Evolutionary conservation across 176 grass and related monocot genomes (phyloP).

Genomic region (Otatea glauca): DNA sequence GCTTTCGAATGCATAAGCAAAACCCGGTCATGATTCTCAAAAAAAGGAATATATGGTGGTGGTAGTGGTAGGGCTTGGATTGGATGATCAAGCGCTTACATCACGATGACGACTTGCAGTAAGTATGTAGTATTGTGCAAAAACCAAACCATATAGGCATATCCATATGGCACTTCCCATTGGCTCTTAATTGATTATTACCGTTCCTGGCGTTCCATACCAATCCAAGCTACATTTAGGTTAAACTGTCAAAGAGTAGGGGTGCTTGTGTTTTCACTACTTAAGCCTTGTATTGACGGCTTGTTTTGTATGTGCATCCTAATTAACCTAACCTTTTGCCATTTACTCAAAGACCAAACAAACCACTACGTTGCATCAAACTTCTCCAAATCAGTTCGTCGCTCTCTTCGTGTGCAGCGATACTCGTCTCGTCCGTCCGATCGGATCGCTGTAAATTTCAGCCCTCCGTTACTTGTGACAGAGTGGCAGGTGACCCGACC

Average conservation of each 20-base stretch:
- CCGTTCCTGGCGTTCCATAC: neutral
- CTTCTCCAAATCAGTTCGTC: neutral
- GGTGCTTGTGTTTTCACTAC: neutral
- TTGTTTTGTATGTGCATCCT: conserved; percentile 34
- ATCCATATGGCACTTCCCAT: conserved; percentile 3
- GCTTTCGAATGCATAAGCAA: conserved; percentile 43
- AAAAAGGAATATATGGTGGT: conserved; percentile 21
- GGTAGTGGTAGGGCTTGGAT: conserved; percentile 44
- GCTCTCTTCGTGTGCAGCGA: neutral
- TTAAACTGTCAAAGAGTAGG: conserved; percentile 26
- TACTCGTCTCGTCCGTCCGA: conserved; percentile 11
- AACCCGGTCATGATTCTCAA: conserved; percentile 40
- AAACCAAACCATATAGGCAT: neutral
- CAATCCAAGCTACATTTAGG: neutral
- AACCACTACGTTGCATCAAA: neutral
- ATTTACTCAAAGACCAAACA: neutral
- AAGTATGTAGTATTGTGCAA: neutral
- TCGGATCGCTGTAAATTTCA: neutral
- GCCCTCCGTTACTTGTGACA: neutral
- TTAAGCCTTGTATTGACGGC: neutral
- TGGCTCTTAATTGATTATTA: neutral
- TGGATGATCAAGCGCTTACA: conserved; percentile 39
- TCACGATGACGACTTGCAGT: conserved; percentile 12
- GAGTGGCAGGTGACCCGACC: neutral
- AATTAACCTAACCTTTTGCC: neutral